Conservation (phyloP, 768 basidiomycete genomes). For the Suillus subalutaceus region DNA sequence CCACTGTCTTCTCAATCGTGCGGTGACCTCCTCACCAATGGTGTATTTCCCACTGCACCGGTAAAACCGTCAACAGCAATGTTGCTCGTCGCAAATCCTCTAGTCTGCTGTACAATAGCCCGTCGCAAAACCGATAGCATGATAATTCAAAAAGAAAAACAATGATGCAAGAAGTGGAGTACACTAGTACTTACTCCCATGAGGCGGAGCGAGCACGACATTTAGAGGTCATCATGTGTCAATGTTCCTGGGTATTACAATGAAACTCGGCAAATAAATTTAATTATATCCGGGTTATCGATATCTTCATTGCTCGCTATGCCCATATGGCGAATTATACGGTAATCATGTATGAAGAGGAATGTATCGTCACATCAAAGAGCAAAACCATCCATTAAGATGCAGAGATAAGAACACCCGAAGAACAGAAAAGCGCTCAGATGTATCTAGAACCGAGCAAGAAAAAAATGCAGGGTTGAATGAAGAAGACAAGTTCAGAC, state of each 20-base stretch:
- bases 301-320: slow-evolving; percentile 1
- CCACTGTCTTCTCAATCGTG: not conserved
- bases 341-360: slow-evolving; percentile 5
- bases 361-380: slow-evolving; percentile 3
- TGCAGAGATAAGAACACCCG: slow-evolving; percentile 2
- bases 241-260: not conserved
- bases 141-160: not conserved
- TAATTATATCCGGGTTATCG: slow-evolving; percentile 3
- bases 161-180: not conserved
- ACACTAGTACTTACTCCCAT: not conserved
- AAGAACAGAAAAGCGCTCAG: slow-evolving; percentile 4
- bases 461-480: slow-evolving; percentile 31
- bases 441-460: slow-evolving; percentile 12
- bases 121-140: slow-evolving; percentile 36
- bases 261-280: not conserved
- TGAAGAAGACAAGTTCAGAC: slow-evolving; percentile 22
- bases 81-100: slow-evolving; percentile 41
- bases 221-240: slow-evolving; percentile 3
- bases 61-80: slow-evolving; percentile 74
- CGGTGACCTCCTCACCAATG: slow-evolving; percentile 59
- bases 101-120: slow-evolving; percentile 29
- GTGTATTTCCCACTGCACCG: slow-evolving; percentile 91
- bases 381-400: slow-evolving; percentile 6
- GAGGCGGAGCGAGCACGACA: slow-evolving; percentile 1
- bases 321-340: slow-evolving; percentile 5